A percentile compares a stretch with the other conserved stretches of the same genome.
These are phyloP conservation scores for Cinnamomum chago DNA, from an alignment of 164 flowering plant genomes.

Conservation along the genomic window DNA sequence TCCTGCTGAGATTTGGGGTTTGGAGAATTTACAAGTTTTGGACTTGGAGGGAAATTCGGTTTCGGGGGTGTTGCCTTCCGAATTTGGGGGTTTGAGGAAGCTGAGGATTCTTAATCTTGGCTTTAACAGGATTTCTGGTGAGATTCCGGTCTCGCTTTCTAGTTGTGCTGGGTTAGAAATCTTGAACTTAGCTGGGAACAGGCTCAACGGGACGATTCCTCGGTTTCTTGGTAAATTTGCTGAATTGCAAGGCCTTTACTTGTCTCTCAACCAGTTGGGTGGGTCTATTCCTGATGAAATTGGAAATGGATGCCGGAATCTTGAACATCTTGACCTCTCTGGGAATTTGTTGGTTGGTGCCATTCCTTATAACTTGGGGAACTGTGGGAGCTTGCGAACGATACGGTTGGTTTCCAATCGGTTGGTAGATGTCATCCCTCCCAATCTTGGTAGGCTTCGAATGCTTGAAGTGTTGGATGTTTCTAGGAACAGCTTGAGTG, in stretches of 20 bases:
- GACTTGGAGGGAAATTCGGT: conserved; percentile 69
- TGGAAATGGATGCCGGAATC: conserved; percentile 44
- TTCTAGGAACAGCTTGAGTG: conserved; percentile 60
- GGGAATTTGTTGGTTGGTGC: conserved; percentile 47
- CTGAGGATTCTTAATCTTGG: conserved; percentile 56
- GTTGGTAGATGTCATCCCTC: conserved; percentile 54
- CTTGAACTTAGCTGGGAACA: conserved; percentile 56
- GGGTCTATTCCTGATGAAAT: conserved; percentile 51
- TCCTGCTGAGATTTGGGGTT: conserved; percentile 54
- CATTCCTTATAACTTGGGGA: conserved; percentile 57
- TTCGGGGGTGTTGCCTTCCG: conserved; percentile 39
- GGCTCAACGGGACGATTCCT: conserved; percentile 42
- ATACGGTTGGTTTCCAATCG: conserved; percentile 56
- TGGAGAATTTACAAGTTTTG: conserved; percentile 51
- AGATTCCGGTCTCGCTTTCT: conserved; percentile 36
- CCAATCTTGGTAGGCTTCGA: conserved; percentile 50
- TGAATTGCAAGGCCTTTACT: conserved; percentile 43
- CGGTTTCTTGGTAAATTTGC: conserved; percentile 36
- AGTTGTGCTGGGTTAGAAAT: conserved; percentile 34
- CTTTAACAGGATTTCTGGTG: conserved; percentile 43
- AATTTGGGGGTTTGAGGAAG: conserved; percentile 35
- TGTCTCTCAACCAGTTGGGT: conserved; percentile 52
- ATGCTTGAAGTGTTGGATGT: conserved; percentile 67
- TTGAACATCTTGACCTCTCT: conserved; percentile 64
- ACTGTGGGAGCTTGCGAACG: conserved; percentile 36